These are phyloP conservation scores for Noccaea bulbosa DNA, from an alignment of 345 rosid species.

Conservation along the genomic window DNA sequence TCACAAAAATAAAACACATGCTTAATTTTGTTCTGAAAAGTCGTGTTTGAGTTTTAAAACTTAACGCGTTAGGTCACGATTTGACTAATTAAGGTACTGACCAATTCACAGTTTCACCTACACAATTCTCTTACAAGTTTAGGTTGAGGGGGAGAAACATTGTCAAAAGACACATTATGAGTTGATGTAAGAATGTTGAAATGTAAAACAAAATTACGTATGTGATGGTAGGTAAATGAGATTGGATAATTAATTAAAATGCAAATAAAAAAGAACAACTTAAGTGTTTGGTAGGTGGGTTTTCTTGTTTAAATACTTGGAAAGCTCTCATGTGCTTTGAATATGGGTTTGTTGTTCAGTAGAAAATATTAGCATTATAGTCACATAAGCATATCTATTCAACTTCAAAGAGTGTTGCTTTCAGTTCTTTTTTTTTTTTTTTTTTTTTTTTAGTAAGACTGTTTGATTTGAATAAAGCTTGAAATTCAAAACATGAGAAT, in stretches of 20 bases:
- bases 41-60: slow-evolving; percentile 18
- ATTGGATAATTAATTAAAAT: neutral
- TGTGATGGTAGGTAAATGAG: slow-evolving; percentile 12
- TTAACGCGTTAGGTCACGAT: slow-evolving; percentile 25
- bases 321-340: slow-evolving; percentile 15
- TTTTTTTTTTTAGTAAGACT: neutral
- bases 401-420: slow-evolving; percentile 1
- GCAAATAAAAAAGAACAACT: neutral
- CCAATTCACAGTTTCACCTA: slow-evolving; percentile 39
- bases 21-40: slow-evolving; percentile 14
- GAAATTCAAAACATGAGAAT: slow-evolving; percentile 34
- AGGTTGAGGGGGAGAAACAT: neutral
- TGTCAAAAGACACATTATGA: neutral
- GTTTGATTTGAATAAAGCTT: slow-evolving; percentile 6
- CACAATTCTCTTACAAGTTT: slow-evolving; percentile 2
- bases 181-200: slow-evolving; percentile 28
- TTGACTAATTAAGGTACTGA: slow-evolving; percentile 25
- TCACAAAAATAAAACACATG: neutral
- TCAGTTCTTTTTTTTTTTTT: neutral
- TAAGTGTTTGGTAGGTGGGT: slow-evolving; percentile 11
- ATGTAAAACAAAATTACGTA: neutral
- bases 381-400: slow-evolving; percentile 29
- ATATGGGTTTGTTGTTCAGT: slow-evolving; percentile 22
- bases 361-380: slow-evolving; percentile 17
- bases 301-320: slow-evolving; percentile 17